Conservation (phyloP, 1,284 basidiomycete species). For the Boletus calvinii region DNA sequence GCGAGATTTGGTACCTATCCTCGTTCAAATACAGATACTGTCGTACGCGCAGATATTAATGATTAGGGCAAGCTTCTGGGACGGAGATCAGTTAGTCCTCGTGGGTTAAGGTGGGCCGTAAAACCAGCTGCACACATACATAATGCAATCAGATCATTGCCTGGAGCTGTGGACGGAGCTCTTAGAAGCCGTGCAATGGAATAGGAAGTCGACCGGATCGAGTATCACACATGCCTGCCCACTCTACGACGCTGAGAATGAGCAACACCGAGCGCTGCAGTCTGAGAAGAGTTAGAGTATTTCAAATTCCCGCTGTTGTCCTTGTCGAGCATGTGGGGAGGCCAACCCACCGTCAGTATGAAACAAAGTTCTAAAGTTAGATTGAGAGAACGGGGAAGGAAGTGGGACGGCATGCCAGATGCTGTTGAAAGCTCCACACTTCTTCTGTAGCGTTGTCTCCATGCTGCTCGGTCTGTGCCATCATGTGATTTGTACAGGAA, state of each 20-base stretch:
- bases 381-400: conserved; percentile 6
- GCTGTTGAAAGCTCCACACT: conserved; percentile 17
- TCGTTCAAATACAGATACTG: conserved; percentile 11
- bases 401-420: conserved; percentile 6
- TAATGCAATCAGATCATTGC: conserved; percentile 16
- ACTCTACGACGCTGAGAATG: background rate
- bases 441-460: conserved; percentile 27
- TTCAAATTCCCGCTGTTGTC: conserved; percentile 24
- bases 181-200: background rate
- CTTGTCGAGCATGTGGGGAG: conserved; percentile 11
- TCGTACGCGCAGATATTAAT: conserved; percentile 13
- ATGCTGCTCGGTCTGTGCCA: conserved; percentile 19
- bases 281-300: conserved; percentile 25
- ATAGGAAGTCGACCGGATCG: background rate
- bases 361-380: conserved; percentile 17
- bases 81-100: conserved; percentile 31
- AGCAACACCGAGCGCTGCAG: background rate
- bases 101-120: conserved; percentile 35
- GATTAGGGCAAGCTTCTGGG: conserved; percentile 13
- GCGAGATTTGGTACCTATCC: conserved; percentile 11
- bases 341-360: conserved; percentile 2
- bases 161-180: background rate
- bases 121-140: conserved; percentile 16
- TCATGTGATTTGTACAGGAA: conserved; percentile 15
- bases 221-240: background rate